phyloP scores from a whole-genome alignment of 331 rosid genomes.

The Malus hybrid region DNA sequence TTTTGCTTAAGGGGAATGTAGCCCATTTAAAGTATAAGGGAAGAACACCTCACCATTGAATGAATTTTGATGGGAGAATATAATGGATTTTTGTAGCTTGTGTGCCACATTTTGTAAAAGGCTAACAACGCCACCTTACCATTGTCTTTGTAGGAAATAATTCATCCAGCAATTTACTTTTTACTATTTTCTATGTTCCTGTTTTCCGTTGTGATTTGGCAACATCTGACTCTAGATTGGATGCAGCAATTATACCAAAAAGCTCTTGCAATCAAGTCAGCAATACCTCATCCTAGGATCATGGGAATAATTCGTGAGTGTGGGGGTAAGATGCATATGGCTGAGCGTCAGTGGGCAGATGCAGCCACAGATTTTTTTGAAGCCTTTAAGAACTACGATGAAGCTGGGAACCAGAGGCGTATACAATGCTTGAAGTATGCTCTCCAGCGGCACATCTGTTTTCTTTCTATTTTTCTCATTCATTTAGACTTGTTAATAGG shows the following conservation, averaged over 20 bases:
- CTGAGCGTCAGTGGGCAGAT: conserved; percentile 99
- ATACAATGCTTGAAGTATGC: conserved; percentile 93
- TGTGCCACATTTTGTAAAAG: background rate
- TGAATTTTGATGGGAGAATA: background rate
- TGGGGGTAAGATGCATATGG: conserved; percentile 99
- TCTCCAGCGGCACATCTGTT: background rate
- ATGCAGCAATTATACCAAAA: conserved; percentile 98
- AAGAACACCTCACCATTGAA: background rate
- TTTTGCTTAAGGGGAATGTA: background rate
- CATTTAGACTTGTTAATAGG: background rate
- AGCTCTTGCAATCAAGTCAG: conserved; percentile 95
- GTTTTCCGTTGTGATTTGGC: background rate
- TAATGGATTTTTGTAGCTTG: background rate
- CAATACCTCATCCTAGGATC: conserved; percentile 97
- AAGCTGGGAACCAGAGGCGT: conserved; percentile 98
- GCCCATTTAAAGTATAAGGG: background rate
- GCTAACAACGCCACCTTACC: background rate
- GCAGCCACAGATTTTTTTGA: conserved; percentile 99
- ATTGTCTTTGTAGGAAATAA: background rate
- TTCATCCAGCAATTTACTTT: background rate
- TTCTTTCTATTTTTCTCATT: background rate
- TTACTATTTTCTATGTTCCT: conserved; percentile 6
- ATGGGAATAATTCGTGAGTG: conserved; percentile 99
- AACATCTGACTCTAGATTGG: conserved; percentile 13
- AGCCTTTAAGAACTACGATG: conserved; percentile 95